These are phyloP conservation scores for Cercospora sojina DNA, from an alignment of 2,329 filamentous ascomycete genomes.

Conservation along the genomic window DNA sequence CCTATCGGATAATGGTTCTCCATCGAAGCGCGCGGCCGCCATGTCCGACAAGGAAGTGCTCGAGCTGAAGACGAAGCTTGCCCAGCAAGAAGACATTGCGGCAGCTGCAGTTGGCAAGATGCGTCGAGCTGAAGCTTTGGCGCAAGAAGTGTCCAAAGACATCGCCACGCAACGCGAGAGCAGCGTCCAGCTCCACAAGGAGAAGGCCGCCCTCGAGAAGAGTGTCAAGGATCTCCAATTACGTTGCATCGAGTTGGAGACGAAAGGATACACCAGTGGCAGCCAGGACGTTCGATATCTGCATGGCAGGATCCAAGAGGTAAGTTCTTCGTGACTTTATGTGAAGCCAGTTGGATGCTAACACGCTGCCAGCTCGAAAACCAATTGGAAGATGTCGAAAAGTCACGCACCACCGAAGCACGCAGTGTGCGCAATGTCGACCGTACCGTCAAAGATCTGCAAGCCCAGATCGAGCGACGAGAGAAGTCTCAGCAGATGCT, in stretches of 20 bases:
- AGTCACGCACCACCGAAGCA: slow-evolving; percentile 75
- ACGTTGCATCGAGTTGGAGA: slow-evolving; percentile 87
- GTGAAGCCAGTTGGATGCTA: background rate
- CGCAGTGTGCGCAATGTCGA: slow-evolving; percentile 90
- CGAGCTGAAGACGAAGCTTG: slow-evolving; percentile 81
- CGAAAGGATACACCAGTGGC: slow-evolving; percentile 90
- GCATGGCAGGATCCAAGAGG: slow-evolving; percentile 92
- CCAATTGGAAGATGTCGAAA: slow-evolving; percentile 82
- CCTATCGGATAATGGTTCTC: slow-evolving; percentile 72
- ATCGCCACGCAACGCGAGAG: slow-evolving; percentile 81
- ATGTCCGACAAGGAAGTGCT: slow-evolving; percentile 84
- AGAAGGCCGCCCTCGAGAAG: slow-evolving; percentile 88
- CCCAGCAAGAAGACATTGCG: slow-evolving; percentile 90
- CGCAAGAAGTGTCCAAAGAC: slow-evolving; percentile 88
- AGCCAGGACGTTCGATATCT: slow-evolving; percentile 95
- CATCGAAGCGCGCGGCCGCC: slow-evolving; percentile 85
- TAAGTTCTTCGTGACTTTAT: slow-evolving; percentile 50
- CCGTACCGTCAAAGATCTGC: slow-evolving; percentile 88
- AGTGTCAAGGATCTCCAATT: slow-evolving; percentile 86
- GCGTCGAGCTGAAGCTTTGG: slow-evolving; percentile 85
- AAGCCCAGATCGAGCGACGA: slow-evolving; percentile 86
- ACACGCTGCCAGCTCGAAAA: slow-evolving; percentile 38
- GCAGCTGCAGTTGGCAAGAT: slow-evolving; percentile 94
- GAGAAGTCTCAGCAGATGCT: slow-evolving; percentile 81
- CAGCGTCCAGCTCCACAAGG: slow-evolving; percentile 77